Evolutionary conservation across 1,284 basidiomycete genomes (phyloP), one percentile per base, ranked within the genome.

Genomic region (Sparassis latifolia): DNA sequence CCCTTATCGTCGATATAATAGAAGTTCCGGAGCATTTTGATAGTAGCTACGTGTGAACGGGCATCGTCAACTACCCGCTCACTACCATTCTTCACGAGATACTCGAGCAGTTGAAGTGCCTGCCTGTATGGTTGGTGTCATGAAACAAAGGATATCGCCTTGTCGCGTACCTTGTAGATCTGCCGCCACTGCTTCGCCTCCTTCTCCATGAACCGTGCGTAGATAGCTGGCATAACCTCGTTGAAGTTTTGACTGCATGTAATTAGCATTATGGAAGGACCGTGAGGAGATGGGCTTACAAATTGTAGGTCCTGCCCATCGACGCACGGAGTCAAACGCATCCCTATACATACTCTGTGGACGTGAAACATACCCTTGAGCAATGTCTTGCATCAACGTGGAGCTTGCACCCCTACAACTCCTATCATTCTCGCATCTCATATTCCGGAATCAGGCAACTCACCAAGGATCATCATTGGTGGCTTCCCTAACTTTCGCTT

Each of bases 1-100:
- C 92, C 94, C 71, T 96, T 97, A 59, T 99, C 96, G 61, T 99
- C 97, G 52, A 97, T 92, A 69, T 97, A 98, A 67, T 99, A 97
- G 72, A 99, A 99, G 65, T 88, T 97, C 54, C 95, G 78, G 6
- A 99, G 81, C 89, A 99, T 98, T 74, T 98, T 98, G 66, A 99
- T 84, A 31, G 95, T 97, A 39, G 90, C 87, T 27, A 98, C 76
- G 66, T 99, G 97, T 1, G 92, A 89, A 51, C 96, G 81, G 2
- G 97, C 93, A 69, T 99, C 96, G 63, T 99, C 96, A 12, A 99
- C 93, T 2, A 99, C 97, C 42, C 97, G 87, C 66, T 99, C 96
- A 28, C 92, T 94, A n/a, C 96, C 97, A 62, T 99, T 91, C 72
- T 97, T 99, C 66, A 98, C 79, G 49, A 99, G 82, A 67, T 97